Percentiles rank a stretch among this genome's conserved stretches.
Evolutionary conservation across 495 filamentous ascomycete species (phyloP).

Genomic region (Glutinoglossum americanum): DNA sequence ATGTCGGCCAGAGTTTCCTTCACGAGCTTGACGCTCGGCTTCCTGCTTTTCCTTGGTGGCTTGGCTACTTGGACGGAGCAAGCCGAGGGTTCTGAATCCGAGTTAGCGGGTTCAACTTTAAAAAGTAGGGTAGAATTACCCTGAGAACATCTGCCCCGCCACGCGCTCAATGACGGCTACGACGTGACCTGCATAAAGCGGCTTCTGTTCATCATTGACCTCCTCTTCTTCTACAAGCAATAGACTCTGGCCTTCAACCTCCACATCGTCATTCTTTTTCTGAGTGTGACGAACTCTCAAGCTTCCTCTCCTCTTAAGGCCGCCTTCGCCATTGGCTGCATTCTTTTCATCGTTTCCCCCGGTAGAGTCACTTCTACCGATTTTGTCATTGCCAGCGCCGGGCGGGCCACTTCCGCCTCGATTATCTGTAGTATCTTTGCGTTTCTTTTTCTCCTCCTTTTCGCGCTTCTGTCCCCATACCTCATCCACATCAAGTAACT

Average conservation of each 20-base stretch:
- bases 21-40: constrained; percentile 78
- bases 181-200: constrained; percentile 87
- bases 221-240: constrained; percentile 95
- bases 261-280: constrained; percentile 99
- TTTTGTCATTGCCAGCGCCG: constrained; percentile 29
- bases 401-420: constrained; percentile 48
- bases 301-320: constrained; percentile 79
- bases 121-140: constrained; percentile 19
- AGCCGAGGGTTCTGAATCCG: constrained; percentile 43
- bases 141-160: constrained; percentile 97
- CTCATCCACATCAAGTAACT: constrained; percentile 93
- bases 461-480: constrained; percentile 97
- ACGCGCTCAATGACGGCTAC: constrained; percentile 95
- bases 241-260: constrained; percentile 93
- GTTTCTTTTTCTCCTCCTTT: constrained; percentile 99
- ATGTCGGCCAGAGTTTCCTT: constrained; percentile 52
- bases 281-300: constrained; percentile 90
- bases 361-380: constrained; percentile 34
- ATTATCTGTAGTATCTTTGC: constrained; percentile 92
- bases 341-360: constrained; percentile 42
- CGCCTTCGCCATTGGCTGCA: constrained; percentile 43
- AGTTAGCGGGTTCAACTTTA: neutral
- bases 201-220: constrained; percentile 95
- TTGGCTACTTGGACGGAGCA: constrained; percentile 91
- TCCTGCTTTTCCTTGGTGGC: constrained; percentile 99